These are phyloP conservation scores for Citrullus amarus DNA, from an alignment of 306 rosid genomes.

Conservation along the genomic window DNA sequence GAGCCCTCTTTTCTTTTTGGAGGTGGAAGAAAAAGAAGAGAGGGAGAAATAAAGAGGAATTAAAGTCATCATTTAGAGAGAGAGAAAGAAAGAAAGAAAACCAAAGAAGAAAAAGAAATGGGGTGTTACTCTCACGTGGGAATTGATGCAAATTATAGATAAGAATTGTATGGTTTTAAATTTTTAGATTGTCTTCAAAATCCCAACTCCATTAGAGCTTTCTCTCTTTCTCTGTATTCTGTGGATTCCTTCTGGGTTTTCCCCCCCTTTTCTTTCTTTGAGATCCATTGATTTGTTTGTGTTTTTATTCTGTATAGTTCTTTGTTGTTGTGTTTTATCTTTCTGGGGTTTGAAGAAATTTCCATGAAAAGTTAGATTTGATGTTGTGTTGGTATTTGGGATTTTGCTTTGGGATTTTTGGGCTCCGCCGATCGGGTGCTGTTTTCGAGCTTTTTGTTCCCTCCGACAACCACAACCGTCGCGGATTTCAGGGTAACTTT, in stretches of 20 bases:
- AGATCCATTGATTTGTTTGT: neutral
- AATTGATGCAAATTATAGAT: constrained; percentile 27
- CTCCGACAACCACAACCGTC: constrained; percentile 29
- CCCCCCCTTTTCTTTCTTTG: neutral
- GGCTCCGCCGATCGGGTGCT: constrained; percentile 30
- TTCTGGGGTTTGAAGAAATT: neutral
- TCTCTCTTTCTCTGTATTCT: neutral
- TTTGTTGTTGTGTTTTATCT: neutral
- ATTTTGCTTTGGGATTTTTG: constrained; percentile 28
- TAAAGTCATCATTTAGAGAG: constrained; percentile 22
- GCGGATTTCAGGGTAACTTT: constrained; percentile 30
- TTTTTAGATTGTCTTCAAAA: constrained; percentile 10
- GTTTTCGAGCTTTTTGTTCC: constrained; percentile 34
- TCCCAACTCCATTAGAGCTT: neutral
- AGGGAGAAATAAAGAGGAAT: constrained; percentile 8
- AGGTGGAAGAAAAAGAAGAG: neutral
- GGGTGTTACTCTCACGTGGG: constrained; percentile 43
- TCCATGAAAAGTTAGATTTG: constrained; percentile 10
- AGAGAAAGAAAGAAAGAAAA: neutral
- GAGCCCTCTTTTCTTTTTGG: constrained; percentile 9
- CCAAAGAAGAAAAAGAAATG: neutral
- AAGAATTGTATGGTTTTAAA: constrained; percentile 29
- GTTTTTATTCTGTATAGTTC: neutral
- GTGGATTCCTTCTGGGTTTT: constrained; percentile 12
- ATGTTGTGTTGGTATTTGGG: constrained; percentile 10